These are phyloP conservation scores for Agaricus blazei DNA, from an alignment of 768 basidiomycete genomes.

Conservation along the genomic window DNA sequence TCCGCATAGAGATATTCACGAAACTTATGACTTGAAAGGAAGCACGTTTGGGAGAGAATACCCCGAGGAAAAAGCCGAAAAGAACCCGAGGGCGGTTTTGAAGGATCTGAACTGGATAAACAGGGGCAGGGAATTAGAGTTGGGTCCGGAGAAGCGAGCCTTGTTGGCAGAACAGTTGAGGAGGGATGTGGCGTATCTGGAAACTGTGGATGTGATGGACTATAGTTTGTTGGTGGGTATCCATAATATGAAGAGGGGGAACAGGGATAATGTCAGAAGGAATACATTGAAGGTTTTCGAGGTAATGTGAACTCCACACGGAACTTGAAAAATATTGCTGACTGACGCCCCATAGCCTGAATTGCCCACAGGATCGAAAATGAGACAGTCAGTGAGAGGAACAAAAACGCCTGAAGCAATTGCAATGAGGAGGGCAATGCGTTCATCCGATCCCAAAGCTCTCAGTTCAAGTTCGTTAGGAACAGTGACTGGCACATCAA, in stretches of 20 bases:
- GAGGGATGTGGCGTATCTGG: constrained; percentile 83
- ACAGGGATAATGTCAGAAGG: constrained; percentile 85
- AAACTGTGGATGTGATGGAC: constrained; percentile 87
- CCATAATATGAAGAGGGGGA: constrained; percentile 87
- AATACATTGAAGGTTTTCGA: constrained; percentile 92
- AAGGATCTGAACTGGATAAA: constrained; percentile 98
- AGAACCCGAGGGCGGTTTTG: constrained; percentile 82
- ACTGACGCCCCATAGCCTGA: constrained; percentile 48
- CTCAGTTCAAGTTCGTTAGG: constrained; percentile 29
- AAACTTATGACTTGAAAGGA: constrained; percentile 96
- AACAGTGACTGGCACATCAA: background rate
- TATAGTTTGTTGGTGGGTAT: constrained; percentile 93
- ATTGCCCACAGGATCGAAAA: constrained; percentile 53
- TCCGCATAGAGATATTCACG: constrained; percentile 94
- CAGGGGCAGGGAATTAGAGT: constrained; percentile 65
- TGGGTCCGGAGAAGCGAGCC: constrained; percentile 96
- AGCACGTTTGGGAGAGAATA: constrained; percentile 87
- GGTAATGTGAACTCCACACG: constrained; percentile 38
- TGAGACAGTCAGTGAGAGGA: constrained; percentile 57
- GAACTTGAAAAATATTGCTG: background rate
- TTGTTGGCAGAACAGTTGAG: constrained; percentile 87
- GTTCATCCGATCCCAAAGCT: constrained; percentile 72
- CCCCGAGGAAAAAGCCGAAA: constrained; percentile 74
- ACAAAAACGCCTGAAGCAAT: constrained; percentile 66
- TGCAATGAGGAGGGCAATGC: constrained; percentile 83